phyloP scores from a whole-genome alignment of 1,284 basidiomycete species.

The Blastosporella zonata region DNA sequence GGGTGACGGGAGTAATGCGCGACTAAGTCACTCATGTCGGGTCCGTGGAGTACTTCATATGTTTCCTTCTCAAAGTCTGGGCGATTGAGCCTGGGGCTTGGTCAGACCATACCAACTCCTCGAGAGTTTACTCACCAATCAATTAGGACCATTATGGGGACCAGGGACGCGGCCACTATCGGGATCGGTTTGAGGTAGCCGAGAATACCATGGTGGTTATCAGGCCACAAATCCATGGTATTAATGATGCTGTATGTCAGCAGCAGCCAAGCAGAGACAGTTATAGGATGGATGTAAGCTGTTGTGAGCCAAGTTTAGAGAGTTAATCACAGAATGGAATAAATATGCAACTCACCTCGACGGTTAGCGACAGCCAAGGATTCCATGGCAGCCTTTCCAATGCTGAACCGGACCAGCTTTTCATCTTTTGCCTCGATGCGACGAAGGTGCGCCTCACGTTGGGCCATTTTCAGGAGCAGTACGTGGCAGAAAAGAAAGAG shows the following conservation, averaged over 20 bases:
- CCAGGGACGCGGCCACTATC: slow-evolving; percentile 58
- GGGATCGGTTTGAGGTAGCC: slow-evolving; percentile 61
- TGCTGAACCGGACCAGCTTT: slow-evolving; percentile 58
- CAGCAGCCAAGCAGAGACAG: slow-evolving; percentile 56
- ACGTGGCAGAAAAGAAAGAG: slow-evolving; percentile 1
- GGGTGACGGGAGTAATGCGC: slow-evolving; percentile 60
- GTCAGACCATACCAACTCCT: slow-evolving; percentile 1
- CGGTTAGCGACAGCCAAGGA: slow-evolving; percentile 68
- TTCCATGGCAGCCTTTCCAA: slow-evolving; percentile 72
- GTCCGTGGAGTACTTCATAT: slow-evolving; percentile 49
- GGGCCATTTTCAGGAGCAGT: slow-evolving; percentile 10
- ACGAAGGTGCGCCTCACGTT: slow-evolving; percentile 50
- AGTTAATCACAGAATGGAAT: background rate
- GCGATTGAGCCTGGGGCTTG: slow-evolving; percentile 57
- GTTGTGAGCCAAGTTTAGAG: slow-evolving; percentile 4
- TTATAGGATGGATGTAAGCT: slow-evolving; percentile 64
- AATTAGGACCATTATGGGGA: slow-evolving; percentile 63
- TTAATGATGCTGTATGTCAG: slow-evolving; percentile 58
- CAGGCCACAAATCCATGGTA: slow-evolving; percentile 66
- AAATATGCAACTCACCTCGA: slow-evolving; percentile 38
- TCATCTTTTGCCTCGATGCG: slow-evolving; percentile 48
- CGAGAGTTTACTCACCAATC: slow-evolving; percentile 57
- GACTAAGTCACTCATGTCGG: slow-evolving; percentile 54
- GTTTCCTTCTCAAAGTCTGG: slow-evolving; percentile 60
- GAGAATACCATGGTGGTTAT: slow-evolving; percentile 35